Evolutionary conservation across 345 rosid species (phyloP).

Genomic region (Ceriops decandra): DNA sequence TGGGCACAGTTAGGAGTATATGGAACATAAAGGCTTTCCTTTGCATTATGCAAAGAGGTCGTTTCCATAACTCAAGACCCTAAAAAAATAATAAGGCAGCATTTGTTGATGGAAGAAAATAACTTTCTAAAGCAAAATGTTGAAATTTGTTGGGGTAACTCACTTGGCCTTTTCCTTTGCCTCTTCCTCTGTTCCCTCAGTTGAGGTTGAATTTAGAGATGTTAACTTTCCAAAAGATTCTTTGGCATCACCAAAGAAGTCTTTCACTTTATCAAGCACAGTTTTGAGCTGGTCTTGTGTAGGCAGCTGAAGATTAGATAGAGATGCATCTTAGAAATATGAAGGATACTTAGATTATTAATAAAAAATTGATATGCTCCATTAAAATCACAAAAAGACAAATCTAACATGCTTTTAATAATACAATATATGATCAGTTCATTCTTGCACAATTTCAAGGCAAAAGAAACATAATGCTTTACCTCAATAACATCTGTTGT

Average conservation of each 20-base stretch:
- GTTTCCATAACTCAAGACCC: too few species aligned
- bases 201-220: conserved; percentile 37
- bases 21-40: too few species aligned
- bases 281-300: conserved; percentile 79
- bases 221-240: conserved; percentile 83
- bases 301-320: conserved; percentile 62
- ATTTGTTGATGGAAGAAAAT: too few species aligned
- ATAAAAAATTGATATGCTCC: neutral
- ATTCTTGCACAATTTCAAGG: neutral
- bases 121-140: neutral
- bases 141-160: conserved; percentile 21
- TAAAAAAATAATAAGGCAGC: neutral
- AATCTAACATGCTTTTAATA: too few species aligned
- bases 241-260: conserved; percentile 88
- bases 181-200: conserved; percentile 48
- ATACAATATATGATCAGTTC: too few species aligned
- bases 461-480: conserved; percentile 13
- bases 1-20: too few species aligned
- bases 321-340: neutral
- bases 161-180: conserved; percentile 59
- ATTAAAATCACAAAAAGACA: neutral
- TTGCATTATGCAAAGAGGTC: too few species aligned
- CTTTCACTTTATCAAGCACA: conserved; percentile 80
- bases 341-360: neutral
- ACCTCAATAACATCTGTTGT: conserved; percentile 81